Percentiles rank a stretch among this genome's conserved stretches.
phyloP scores from a whole-genome alignment of 257 asterid species.

The Perilla frutescens region DNA sequence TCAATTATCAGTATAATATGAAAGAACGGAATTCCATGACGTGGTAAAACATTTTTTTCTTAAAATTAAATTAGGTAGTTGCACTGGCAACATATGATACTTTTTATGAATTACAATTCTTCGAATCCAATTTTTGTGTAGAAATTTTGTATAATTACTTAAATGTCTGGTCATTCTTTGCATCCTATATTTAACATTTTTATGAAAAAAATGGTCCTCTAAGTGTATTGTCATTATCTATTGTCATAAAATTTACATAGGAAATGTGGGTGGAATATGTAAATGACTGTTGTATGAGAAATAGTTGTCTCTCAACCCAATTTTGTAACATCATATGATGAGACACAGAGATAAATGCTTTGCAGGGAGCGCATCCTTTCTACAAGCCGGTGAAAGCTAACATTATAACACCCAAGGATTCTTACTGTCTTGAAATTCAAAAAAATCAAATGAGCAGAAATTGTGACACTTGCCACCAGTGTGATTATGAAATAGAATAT shows the following conservation, averaged over 20 bases:
- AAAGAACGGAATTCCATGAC: not conserved
- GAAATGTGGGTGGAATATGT: not conserved
- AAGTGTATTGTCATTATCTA: not conserved
- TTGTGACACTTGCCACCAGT: conserved; percentile 63
- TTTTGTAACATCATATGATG: conserved; percentile 7
- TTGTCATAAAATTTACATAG: not conserved
- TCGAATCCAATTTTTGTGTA: not conserved
- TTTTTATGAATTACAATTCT: not conserved
- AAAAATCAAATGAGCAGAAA: conserved; percentile 36
- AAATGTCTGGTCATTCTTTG: not conserved
- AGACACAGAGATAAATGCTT: conserved; percentile 24
- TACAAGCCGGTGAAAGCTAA: conserved; percentile 64
- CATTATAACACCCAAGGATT: conserved; percentile 53
- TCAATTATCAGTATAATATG: not conserved
- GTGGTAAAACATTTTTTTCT: not conserved
- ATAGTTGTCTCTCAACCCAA: not conserved
- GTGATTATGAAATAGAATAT: conserved; percentile 81
- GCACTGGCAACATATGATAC: not conserved
- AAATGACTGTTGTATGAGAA: too few relatives aligned
- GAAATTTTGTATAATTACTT: not conserved
- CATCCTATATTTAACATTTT: not conserved
- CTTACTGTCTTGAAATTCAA: conserved; percentile 64
- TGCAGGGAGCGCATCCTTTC: conserved; percentile 81
- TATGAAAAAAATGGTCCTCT: not conserved
- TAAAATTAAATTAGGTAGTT: not conserved